A percentile compares a stretch with the other conserved stretches of the same genome.
Evolutionary conservation across 768 basidiomycete species (phyloP).

Genomic region (Sporobolomyces phaffii): DNA sequence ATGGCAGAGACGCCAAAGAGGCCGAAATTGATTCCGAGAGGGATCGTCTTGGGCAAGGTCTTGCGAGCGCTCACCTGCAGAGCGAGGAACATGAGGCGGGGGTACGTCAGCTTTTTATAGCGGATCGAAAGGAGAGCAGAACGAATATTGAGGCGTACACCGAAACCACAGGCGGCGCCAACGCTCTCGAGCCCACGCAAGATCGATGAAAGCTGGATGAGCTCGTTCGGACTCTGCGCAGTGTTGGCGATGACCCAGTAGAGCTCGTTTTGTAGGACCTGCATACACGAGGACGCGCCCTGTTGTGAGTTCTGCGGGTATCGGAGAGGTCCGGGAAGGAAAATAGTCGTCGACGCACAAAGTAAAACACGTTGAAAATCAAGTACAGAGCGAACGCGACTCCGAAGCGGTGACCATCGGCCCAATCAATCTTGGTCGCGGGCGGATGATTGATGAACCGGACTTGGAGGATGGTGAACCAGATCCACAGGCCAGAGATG

Average conservation of each 20-base stretch:
- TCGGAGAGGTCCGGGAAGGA: not conserved
- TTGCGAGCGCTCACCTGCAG: no score
- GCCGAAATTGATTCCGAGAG: conserved; percentile 30
- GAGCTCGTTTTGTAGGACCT: conserved; percentile 9
- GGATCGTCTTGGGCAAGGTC: conserved; percentile 23
- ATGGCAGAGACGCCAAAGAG: conserved; percentile 19
- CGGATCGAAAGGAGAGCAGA: no score
- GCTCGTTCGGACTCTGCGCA: conserved; percentile 15
- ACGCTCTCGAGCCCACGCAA: conserved; percentile 32
- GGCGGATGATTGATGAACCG: not conserved
- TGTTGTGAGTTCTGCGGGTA: not conserved
- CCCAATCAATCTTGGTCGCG: conserved; percentile 24
- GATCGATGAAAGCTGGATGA: conserved; percentile 33
- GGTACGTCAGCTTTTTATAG: no score
- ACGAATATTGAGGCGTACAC: no score
- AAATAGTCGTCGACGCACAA: not conserved
- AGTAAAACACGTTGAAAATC: conserved; percentile 16
- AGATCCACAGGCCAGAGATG: conserved; percentile 16
- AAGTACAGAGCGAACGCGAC: not conserved
- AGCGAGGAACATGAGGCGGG: no score
- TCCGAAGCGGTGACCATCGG: not conserved
- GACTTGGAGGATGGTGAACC: conserved; percentile 17
- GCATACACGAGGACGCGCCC: not conserved
- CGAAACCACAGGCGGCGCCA: conserved; percentile 25
- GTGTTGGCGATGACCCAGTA: not conserved